These are phyloP conservation scores for Odonthalia washingtoniensis DNA, from an alignment of 31 red algal species.

Conservation along the genomic window DNA sequence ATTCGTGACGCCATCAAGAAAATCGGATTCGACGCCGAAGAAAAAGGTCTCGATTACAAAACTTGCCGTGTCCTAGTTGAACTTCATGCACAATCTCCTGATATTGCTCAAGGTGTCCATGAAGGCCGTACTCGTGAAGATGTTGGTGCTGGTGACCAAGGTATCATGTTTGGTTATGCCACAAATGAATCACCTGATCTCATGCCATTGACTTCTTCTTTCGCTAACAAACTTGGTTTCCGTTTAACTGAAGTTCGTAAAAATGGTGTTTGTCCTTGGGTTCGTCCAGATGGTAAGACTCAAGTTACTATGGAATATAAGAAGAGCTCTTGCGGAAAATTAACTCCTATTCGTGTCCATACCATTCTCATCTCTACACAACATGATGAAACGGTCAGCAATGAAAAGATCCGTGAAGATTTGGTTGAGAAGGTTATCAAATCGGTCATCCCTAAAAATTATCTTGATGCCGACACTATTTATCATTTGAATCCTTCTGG, in stretches of 20 bases:
- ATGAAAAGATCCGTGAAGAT: constrained; percentile 91
- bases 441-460: constrained; percentile 88
- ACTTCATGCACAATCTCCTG: constrained; percentile 85
- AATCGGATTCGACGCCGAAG: constrained; percentile 97
- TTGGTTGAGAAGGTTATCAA: constrained; percentile 93
- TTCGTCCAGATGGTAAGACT: constrained; percentile 96
- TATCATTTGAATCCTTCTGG: constrained; percentile 96
- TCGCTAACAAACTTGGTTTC: constrained; percentile 87
- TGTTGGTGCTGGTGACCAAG: constrained; percentile 97
- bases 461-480: constrained; percentile 80
- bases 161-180: constrained; percentile 99
- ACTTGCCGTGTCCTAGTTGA: constrained; percentile 87
- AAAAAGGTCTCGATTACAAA: constrained; percentile 96
- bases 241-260: constrained; percentile 96
- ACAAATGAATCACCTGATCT: constrained; percentile 83
- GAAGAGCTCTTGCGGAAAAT: constrained; percentile 59
- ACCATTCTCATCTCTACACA: constrained; percentile 94
- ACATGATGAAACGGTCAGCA: constrained; percentile 80
- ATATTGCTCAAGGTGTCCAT: constrained; percentile 96
- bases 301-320: constrained; percentile 99
- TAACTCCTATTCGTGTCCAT: constrained; percentile 85
- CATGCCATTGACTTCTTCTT: constrained; percentile 88
- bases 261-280: constrained; percentile 83
- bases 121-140: constrained; percentile 79
- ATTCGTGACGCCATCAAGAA: constrained; percentile 87